A percentile compares a stretch with the other conserved stretches of the same genome.
Conservation (phyloP, 495 filamentous ascomycete species). For the Penicillium parvum region DNA sequence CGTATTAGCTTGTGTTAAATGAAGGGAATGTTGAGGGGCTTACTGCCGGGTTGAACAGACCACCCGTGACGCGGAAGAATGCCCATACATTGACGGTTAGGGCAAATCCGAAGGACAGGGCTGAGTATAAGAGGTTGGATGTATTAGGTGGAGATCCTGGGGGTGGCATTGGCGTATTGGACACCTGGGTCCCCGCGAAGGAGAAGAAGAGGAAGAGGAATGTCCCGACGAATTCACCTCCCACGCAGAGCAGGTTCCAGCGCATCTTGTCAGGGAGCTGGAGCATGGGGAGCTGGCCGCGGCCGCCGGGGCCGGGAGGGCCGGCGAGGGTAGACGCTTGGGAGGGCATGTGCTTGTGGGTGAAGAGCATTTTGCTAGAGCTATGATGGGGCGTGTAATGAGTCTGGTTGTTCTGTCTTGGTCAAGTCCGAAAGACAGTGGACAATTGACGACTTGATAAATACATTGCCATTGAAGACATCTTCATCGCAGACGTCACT, state of each 20-base stretch:
- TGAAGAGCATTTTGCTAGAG: slow-evolving; percentile 1
- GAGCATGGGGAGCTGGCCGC: slow-evolving; percentile 39
- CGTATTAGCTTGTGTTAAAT: background rate
- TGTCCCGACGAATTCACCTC: slow-evolving; percentile 75
- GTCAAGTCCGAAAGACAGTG: too few relatives aligned
- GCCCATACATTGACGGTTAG: slow-evolving; percentile 80
- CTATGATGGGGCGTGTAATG: background rate
- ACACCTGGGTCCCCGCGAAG: slow-evolving; percentile 72
- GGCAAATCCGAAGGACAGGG: slow-evolving; percentile 68
- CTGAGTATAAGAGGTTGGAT: slow-evolving; percentile 60
- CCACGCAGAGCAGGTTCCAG: slow-evolving; percentile 53
- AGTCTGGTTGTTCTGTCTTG: too few relatives aligned
- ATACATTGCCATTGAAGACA: too few relatives aligned
- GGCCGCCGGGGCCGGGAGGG: slow-evolving; percentile 2
- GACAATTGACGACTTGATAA: too few relatives aligned
- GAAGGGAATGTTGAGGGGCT: background rate
- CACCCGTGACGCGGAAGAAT: slow-evolving; percentile 77
- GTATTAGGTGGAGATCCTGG: slow-evolving; percentile 38
- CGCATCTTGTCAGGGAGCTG: slow-evolving; percentile 31
- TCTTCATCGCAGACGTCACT: too few relatives aligned
- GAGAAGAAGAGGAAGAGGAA: slow-evolving; percentile 82
- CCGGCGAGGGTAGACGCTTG: slow-evolving; percentile 13
- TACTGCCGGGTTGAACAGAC: slow-evolving; percentile 78
- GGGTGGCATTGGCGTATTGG: slow-evolving; percentile 46
- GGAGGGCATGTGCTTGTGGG: slow-evolving; percentile 8